Percentiles rank a stretch among this genome's conserved stretches.
phyloP scores from a whole-genome alignment of 208 protist species.

The Leishmania mexicana region DNA sequence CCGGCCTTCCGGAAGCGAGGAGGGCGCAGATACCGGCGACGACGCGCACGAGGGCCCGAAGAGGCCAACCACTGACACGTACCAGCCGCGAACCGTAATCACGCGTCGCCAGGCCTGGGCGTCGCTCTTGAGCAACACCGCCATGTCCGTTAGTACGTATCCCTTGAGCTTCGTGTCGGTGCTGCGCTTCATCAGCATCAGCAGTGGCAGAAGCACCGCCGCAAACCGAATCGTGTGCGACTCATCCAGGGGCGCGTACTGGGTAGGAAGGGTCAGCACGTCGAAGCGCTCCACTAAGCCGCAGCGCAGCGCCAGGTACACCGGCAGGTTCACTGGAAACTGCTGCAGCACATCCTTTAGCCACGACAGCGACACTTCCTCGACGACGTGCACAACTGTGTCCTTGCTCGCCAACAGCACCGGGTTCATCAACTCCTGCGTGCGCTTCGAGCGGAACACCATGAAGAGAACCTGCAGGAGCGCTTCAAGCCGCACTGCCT shows the following conservation, averaged over 20 bases:
- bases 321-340: slow-evolving; percentile 33
- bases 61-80: slow-evolving; percentile 56
- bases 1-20: background rate
- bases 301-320: slow-evolving; percentile 73
- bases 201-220: slow-evolving; percentile 53
- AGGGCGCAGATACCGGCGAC: background rate
- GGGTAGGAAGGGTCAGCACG: slow-evolving; percentile 31
- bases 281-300: slow-evolving; percentile 72
- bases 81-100: slow-evolving; percentile 67
- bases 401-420: slow-evolving; percentile 47
- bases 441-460: slow-evolving; percentile 61
- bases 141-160: slow-evolving; percentile 58
- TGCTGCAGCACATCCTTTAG: slow-evolving; percentile 49
- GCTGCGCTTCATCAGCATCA: slow-evolving; percentile 60
- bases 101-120: slow-evolving; percentile 62
- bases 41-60: slow-evolving; percentile 26
- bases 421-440: slow-evolving; percentile 84
- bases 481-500: slow-evolving; percentile 57
- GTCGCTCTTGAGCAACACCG: slow-evolving; percentile 57
- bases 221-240: slow-evolving; percentile 54
- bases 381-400: slow-evolving; percentile 54
- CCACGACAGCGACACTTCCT: slow-evolving; percentile 78
- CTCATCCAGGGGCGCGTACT: slow-evolving; percentile 35
- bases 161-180: slow-evolving; percentile 42
- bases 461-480: slow-evolving; percentile 75